Conservation (phyloP, 164 flowering plant genomes). For the Magnolia kwangsiensis region DNA sequence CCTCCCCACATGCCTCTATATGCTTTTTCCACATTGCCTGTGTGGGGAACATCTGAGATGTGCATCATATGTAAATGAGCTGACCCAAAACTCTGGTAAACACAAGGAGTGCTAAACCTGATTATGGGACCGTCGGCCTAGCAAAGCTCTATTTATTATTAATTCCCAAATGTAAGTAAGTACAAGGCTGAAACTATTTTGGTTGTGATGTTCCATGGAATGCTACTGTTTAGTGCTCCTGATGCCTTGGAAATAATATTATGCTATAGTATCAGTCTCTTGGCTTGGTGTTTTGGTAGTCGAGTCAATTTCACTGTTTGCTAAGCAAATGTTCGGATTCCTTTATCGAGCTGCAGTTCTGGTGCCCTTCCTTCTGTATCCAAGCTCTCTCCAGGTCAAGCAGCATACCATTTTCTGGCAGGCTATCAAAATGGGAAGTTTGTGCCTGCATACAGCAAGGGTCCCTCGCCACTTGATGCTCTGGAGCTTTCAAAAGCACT, state of each 20-base stretch:
- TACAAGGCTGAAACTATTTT: neutral
- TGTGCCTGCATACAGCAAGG: conserved; percentile 39
- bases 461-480: conserved; percentile 36
- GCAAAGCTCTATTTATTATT: too few species aligned
- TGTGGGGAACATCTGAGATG: neutral
- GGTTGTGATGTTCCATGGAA: neutral
- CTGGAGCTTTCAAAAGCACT: conserved; percentile 46
- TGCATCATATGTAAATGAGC: neutral
- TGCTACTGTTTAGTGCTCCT: neutral
- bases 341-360: conserved; percentile 32
- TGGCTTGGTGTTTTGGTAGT: neutral
- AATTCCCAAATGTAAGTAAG: neutral
- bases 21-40: neutral
- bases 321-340: neutral
- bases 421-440: conserved; percentile 55
- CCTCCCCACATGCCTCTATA: neutral
- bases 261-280: neutral
- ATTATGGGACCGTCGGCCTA: too few species aligned
- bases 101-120: neutral
- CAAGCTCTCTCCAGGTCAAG: conserved; percentile 54
- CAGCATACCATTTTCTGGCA: conserved; percentile 57
- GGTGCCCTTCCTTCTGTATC: conserved; percentile 41
- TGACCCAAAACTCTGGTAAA: neutral
- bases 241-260: neutral
- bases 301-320: neutral